Base-by-base conservation (phyloP, 306 rosid species). In the Abrus pulchellus region DNA sequence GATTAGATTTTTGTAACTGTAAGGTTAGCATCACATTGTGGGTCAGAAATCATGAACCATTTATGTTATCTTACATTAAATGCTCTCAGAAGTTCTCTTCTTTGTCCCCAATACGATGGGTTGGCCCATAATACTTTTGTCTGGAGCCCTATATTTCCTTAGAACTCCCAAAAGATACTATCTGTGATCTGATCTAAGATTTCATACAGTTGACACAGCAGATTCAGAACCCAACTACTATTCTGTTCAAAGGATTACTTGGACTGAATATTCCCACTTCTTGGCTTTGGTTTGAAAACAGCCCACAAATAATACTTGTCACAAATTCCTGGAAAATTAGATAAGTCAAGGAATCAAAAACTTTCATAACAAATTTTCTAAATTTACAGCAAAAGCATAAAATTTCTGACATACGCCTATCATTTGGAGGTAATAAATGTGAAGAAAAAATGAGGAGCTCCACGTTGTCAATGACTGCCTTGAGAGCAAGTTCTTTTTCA, bases 361-460 rank as follows among this genome's bases (percentile, higher is more conserved):
- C 53, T 6, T 13, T 11, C 8, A 41, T 6, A 5, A 47, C 63
- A n/a, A 12, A 49, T 34, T 57, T 50, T 80, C 68, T 36, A 27
- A 59, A 76, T 55, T 64, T 29, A 54, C 1, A 10, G 40, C 27
- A 59, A 68, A 45, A 78, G 30, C 52, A 57, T 2, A 66, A 73
- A 14, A 14, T 64, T 41, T 48, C 44, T 40, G 57, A 11, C 88
- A 14, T 77, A 81, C 83, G 48, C 77, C 85, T 65, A 50, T 57
- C 55, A 56, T 72, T 59, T 4, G 78, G 63, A 59, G 83, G 83
- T 8, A 85, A 77, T 28, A 80, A 10, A 30, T 71, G 72, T 5
- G 88, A 81, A 62, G 83, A 76, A 80, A 76, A 80, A 29, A 85
- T 56, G 20, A 81, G 72, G 55, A 85, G 83, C 30, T 85, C 80